phyloP scores from a whole-genome alignment of 2,329 filamentous ascomycete genomes.

The Lojkania enalia region DNA sequence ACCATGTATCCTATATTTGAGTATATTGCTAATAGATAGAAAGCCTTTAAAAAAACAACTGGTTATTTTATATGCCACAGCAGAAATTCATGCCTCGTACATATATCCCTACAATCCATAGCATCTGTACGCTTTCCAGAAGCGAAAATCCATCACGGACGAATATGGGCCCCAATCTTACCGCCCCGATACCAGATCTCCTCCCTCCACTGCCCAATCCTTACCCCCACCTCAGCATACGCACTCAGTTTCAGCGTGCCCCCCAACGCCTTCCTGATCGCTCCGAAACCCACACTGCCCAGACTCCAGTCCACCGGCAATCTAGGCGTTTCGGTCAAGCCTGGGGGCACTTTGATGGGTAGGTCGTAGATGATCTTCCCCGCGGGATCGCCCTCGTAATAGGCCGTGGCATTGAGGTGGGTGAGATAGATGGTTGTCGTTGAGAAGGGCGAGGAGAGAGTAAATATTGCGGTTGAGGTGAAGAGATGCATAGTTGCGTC shows the following conservation, averaged over 20 bases:
- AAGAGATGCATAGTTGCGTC: conserved; percentile 84
- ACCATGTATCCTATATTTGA: too few species aligned
- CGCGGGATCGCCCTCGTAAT: conserved; percentile 78
- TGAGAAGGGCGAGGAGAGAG: conserved; percentile 75
- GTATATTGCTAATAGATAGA: too few species aligned
- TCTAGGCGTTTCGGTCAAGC: conserved; percentile 70
- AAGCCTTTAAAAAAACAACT: too few species aligned
- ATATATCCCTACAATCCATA: too few species aligned
- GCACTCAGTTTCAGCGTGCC: conserved; percentile 79
- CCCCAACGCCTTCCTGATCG: conserved; percentile 76
- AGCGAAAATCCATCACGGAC: conserved; percentile 23
- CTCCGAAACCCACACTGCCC: conserved; percentile 79
- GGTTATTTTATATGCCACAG: too few species aligned
- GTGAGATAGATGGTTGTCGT: conserved; percentile 77
- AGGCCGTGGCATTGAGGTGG: conserved; percentile 79
- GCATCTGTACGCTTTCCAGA: too few species aligned
- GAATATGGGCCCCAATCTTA: conserved; percentile 53
- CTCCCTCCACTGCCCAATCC: conserved; percentile 75
- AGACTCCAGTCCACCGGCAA: conserved; percentile 82
- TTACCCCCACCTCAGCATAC: conserved; percentile 72
- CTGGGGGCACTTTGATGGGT: conserved; percentile 77
- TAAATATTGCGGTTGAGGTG: conserved; percentile 84
- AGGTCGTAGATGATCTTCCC: conserved; percentile 75
- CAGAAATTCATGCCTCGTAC: too few species aligned
- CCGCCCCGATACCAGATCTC: conserved; percentile 55